A percentile compares a stretch with the other conserved stretches of the same genome.
Evolutionary conservation across 495 filamentous ascomycete genomes (phyloP).

Genomic region (Letharia lupina): DNA sequence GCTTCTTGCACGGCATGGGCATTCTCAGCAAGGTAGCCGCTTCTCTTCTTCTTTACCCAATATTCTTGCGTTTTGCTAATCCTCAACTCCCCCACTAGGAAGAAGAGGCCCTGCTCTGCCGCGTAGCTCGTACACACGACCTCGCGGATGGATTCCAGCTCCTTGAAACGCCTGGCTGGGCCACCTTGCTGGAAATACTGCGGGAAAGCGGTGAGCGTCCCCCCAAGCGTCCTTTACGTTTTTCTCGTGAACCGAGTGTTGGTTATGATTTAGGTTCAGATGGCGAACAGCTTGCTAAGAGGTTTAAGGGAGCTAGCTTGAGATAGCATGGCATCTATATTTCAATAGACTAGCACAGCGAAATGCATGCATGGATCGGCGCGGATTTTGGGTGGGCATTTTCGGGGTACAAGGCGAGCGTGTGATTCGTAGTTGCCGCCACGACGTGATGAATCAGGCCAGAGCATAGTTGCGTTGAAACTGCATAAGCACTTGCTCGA

Average conservation of each 20-base stretch:
- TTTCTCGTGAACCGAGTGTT: conserved; percentile 27
- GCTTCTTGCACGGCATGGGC: conserved; percentile 71
- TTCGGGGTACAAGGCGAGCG: not conserved
- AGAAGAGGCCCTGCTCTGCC: conserved; percentile 79
- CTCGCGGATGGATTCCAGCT: conserved; percentile 70
- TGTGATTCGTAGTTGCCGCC: not conserved
- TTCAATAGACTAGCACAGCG: conserved; percentile 3
- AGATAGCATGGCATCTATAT: conserved; percentile 36
- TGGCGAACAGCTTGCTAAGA: conserved; percentile 89
- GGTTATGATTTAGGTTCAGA: conserved; percentile 34
- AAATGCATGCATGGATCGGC: not conserved
- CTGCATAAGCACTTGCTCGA: not conserved
- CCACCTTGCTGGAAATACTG: conserved; percentile 84
- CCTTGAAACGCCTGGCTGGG: conserved; percentile 79
- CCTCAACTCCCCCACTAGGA: conserved; percentile 47
- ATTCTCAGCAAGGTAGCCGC: conserved; percentile 71
- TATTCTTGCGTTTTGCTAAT: not conserved
- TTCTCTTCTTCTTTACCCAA: not conserved
- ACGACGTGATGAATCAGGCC: not conserved
- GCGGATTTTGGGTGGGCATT: not conserved
- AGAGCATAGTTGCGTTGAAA: not conserved
- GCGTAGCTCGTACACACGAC: conserved; percentile 70
- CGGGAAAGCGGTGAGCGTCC: conserved; percentile 93
- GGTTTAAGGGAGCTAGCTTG: conserved; percentile 96
- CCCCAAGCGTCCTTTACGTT: conserved; percentile 66